Conservation (phyloP, 1,139 yeast species). For the Saccharomyces hybrid region DNA sequence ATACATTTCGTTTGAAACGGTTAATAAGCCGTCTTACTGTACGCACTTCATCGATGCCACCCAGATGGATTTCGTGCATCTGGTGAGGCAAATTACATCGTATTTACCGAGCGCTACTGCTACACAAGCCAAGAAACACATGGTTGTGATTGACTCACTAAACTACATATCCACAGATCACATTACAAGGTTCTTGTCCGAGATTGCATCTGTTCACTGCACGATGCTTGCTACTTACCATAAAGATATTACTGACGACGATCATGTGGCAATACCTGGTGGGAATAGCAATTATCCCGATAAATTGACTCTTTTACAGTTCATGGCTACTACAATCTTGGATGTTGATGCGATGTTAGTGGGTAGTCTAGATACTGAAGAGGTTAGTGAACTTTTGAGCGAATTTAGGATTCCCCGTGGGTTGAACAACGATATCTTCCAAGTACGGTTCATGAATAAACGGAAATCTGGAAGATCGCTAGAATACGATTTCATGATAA, state of each 20-base stretch:
- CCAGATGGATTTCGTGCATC: constrained; percentile 23
- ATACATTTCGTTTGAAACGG: constrained; percentile 59
- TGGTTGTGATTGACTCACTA: constrained; percentile 55
- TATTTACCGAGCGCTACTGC: constrained; percentile 18
- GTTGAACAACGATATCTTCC: constrained; percentile 43
- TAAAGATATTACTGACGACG: constrained; percentile 32
- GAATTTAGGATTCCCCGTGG: constrained; percentile 44
- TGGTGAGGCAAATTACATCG: constrained; percentile 29
- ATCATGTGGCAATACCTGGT: constrained; percentile 32
- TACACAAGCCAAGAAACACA: constrained; percentile 8
- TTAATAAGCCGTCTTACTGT: constrained; percentile 44
- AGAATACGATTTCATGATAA: constrained; percentile 46
- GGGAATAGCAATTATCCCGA: constrained; percentile 41
- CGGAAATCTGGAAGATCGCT: constrained; percentile 80
- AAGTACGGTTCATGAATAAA: constrained; percentile 52
- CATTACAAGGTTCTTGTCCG: constrained; percentile 47
- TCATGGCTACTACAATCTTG: constrained; percentile 65
- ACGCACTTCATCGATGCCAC: constrained; percentile 45
- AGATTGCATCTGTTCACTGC: constrained; percentile 46
- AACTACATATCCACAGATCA: constrained; percentile 47
- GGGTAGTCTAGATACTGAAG: constrained; percentile 41
- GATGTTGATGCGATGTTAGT: constrained; percentile 43
- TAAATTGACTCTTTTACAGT: constrained; percentile 44
- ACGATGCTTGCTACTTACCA: constrained; percentile 59
- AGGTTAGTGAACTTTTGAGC: constrained; percentile 38